phyloP scores from a whole-genome alignment of 139 green algal genomes.

The Micractinium sp. region DNA sequence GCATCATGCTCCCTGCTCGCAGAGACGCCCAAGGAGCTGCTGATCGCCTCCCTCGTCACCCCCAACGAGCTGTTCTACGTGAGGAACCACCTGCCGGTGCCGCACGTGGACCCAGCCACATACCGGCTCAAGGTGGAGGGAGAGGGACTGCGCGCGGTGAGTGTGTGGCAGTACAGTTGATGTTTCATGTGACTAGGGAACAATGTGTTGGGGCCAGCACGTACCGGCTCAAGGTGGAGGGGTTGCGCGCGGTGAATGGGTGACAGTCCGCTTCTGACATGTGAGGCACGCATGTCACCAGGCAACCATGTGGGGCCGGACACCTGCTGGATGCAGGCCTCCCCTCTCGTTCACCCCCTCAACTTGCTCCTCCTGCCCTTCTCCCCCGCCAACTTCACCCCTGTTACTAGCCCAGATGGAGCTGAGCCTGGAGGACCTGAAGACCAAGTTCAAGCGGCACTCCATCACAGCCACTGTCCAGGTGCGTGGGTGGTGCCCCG shows the following conservation, averaged over 20 bases:
- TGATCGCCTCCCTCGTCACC: constrained; percentile 68
- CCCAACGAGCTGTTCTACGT: constrained; percentile 86
- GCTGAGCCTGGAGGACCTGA: constrained; percentile 77
- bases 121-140: constrained; percentile 63
- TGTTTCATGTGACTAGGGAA: no score
- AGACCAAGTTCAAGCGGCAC: constrained; percentile 78
- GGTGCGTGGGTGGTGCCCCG: background rate
- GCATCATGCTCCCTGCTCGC: constrained; percentile 22
- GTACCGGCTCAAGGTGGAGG: constrained; percentile 60
- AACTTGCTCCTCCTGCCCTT: no score
- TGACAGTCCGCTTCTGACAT: no score
- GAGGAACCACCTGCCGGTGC: constrained; percentile 89
- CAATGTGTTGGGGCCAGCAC: background rate
- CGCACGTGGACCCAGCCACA: constrained; percentile 54
- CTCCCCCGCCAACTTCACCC: background rate
- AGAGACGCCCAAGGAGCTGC: constrained; percentile 75
- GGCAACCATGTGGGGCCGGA: no score
- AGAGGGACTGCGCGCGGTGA: constrained; percentile 63
- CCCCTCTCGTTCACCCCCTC: no score
- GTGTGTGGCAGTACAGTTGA: no score
- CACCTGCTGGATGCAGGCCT: no score
- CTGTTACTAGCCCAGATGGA: constrained; percentile 15
- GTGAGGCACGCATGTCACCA: no score
- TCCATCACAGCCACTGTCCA: constrained; percentile 73
- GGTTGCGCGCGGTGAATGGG: constrained; percentile 50